Percentiles rank a stretch among this genome's conserved stretches.
Conservation (phyloP, 371 early-diverging fungal genomes). For the Mortierella sp. region DNA sequence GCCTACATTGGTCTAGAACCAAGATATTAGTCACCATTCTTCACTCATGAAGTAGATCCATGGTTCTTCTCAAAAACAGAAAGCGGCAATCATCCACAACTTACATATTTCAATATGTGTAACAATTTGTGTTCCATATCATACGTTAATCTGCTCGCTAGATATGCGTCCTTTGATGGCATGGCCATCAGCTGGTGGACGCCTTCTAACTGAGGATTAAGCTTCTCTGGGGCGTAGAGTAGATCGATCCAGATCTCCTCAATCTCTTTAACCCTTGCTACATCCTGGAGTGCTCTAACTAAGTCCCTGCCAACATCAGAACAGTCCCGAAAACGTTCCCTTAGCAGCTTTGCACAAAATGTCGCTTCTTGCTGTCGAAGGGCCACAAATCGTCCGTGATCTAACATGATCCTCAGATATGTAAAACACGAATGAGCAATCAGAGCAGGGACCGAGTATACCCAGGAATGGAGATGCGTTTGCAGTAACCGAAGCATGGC, state of each 20-base stretch:
- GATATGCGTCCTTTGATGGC: constrained; percentile 74
- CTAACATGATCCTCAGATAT: constrained; percentile 69
- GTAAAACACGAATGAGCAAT: constrained; percentile 72
- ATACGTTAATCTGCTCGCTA: constrained; percentile 73
- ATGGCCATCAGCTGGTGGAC: constrained; percentile 49
- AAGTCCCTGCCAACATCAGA: constrained; percentile 78
- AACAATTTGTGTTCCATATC: constrained; percentile 81
- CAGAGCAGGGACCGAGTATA: constrained; percentile 63
- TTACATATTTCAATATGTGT: constrained; percentile 76
- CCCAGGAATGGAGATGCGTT: constrained; percentile 59
- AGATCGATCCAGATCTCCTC: constrained; percentile 73
- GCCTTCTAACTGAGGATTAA: constrained; percentile 71
- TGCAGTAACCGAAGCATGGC: constrained; percentile 67
- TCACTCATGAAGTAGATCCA: not conserved
- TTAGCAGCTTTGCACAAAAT: constrained; percentile 65
- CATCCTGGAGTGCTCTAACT: constrained; percentile 77
- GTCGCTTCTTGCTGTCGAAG: constrained; percentile 69
- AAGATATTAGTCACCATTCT: not conserved
- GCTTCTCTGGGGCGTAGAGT: constrained; percentile 64
- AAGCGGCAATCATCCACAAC: constrained; percentile 4
- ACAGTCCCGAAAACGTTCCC: constrained; percentile 68
- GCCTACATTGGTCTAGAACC: constrained; percentile 61
- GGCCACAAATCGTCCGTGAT: constrained; percentile 57
- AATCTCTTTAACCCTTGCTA: constrained; percentile 68
- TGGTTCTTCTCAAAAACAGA: not conserved